Conservation (phyloP, 148 eudicot genomes). For the Rhododendron griersonianum region DNA sequence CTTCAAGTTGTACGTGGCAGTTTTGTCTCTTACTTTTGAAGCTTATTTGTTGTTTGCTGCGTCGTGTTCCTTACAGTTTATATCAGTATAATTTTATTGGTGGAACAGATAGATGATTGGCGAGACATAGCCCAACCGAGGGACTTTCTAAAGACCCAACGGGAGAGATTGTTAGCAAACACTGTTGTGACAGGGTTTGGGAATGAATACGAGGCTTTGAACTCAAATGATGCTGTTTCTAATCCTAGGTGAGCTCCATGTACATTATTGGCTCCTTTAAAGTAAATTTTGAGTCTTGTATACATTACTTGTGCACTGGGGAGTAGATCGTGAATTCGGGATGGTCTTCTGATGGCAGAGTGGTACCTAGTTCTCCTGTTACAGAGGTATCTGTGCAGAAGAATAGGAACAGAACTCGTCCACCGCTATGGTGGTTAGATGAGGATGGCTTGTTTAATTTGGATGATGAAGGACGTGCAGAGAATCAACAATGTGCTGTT, state of each 20-base stretch:
- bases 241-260: constrained; percentile 43
- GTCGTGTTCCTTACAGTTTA: not conserved
- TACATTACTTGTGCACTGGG: not conserved
- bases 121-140: constrained; percentile 82
- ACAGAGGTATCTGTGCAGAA: constrained; percentile 55
- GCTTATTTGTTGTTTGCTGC: not conserved
- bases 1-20: constrained; percentile 82
- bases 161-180: constrained; percentile 70
- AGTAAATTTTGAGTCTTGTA: not conserved
- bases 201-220: constrained; percentile 57
- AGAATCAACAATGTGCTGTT: constrained; percentile 92
- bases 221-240: constrained; percentile 33
- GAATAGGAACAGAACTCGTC: constrained; percentile 32
- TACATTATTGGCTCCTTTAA: not conserved
- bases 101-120: constrained; percentile 91
- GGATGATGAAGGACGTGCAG: constrained; percentile 87
- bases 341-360: constrained; percentile 33
- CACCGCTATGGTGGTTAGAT: constrained; percentile 84
- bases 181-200: constrained; percentile 85
- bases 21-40: not conserved
- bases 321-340: constrained; percentile 11
- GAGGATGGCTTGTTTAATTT: constrained; percentile 92
- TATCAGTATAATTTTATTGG: not conserved
- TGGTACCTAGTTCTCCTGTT: constrained; percentile 45
- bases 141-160: constrained; percentile 59